Base-by-base conservation (phyloP, 2,329 filamentous ascomycete species). In the Pseudocercospora macadamiae region DNA sequence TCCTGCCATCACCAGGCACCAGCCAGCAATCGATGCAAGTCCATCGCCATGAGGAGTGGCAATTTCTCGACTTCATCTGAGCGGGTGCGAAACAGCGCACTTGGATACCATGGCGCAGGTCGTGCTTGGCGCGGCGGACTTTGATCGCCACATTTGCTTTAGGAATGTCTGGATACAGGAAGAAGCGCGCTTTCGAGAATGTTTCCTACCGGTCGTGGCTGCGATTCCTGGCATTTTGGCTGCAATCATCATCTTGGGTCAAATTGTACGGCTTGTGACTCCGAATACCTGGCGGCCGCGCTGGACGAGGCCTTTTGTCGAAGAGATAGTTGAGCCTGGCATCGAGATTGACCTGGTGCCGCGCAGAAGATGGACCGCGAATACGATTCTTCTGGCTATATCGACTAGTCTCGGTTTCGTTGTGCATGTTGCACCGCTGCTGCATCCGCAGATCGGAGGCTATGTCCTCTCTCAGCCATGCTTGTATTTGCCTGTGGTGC, bases 221-320 rank as follows among this genome's bases (percentile, higher is more conserved):
- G 66, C 68, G 10, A 49, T 77, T 18, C 77, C 77, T 37, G 71
- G 72, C 7, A 54, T 74, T 4, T 45, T 78, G 14, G 74, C 70
- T 37, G 71, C 66, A 23, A 32, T 76, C 16, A 62, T 79, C n/a
- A 61, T 78, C 2, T 49, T 77, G n/a, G 64, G 63, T 6, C 74
- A 77, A 59, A 63, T 70, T 4, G 34, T 77, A 3, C 62, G 69
- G 25, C 59, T 75, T 2, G 60, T 67, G n/a, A 26, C 52, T 12
- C 42, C 48, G 16, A 25, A 25, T 1, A 55, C 62, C 4, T 73
- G 71, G 66, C 72, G 75, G 39, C 79, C 83, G 30, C 70, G 65
- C 72, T 86, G 84, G 83, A 77, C 76, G 18, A 74, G 67, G 48
- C 75, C 81, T 3, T 86, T 86, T 60, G 71, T 86, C 16, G 66